phyloP scores from a whole-genome alignment of 306 rosid species.

The Quercus bicolor region DNA sequence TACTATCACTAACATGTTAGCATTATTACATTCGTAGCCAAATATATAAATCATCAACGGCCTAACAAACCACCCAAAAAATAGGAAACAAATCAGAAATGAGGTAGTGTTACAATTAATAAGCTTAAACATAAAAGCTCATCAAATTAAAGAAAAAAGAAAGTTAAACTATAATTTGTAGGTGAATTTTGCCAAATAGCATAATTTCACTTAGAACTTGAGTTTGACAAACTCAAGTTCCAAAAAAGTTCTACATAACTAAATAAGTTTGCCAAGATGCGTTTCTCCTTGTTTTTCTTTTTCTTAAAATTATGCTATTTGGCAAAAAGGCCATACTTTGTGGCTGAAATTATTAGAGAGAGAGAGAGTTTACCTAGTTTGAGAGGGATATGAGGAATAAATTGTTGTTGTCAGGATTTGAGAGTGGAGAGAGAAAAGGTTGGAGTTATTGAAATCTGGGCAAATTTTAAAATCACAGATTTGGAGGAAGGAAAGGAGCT shows the following conservation, averaged over 20 bases:
- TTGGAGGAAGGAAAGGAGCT: conserved; percentile 19
- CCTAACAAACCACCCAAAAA: neutral
- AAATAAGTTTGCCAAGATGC: no score
- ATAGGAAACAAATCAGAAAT: neutral
- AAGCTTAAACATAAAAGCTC: neutral
- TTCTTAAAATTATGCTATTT: no score
- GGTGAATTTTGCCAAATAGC: no score
- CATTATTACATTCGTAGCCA: neutral
- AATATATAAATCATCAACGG: neutral
- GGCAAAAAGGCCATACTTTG: neutral
- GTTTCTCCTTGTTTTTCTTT: no score
- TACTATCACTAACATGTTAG: neutral
- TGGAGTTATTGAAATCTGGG: conserved; percentile 19
- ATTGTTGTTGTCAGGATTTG: neutral
- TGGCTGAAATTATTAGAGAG: neutral
- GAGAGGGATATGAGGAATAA: neutral
- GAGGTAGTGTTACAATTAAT: neutral
- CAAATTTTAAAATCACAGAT: conserved; percentile 28
- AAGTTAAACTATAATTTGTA: neutral
- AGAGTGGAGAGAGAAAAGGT: neutral
- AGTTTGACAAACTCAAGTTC: no score
- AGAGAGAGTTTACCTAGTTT: conserved; percentile 2
- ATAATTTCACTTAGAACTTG: no score
- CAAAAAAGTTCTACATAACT: no score
- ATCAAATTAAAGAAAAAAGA: neutral